Percentiles rank a stretch among this genome's conserved stretches.
Evolutionary conservation across 257 asterid genomes (phyloP).

Genomic region (Cynanchum wilfordii): DNA sequence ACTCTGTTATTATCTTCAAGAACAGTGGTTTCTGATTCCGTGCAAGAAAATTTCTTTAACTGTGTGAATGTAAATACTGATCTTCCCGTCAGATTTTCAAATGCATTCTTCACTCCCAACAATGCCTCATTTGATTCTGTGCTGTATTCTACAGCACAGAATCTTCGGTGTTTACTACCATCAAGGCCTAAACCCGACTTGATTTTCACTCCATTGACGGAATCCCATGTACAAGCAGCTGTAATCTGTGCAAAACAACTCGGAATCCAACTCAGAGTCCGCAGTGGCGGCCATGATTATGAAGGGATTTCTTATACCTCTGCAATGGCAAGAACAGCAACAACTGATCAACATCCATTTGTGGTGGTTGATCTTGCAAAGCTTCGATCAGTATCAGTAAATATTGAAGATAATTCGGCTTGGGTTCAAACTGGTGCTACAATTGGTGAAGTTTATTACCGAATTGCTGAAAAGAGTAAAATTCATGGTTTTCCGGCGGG

Average conservation of each 20-base stretch:
- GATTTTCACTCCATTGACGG: conserved; percentile 24
- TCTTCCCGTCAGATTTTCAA: conserved; percentile 7
- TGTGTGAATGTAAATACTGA: conserved; percentile 19
- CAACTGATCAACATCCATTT: conserved; percentile 9
- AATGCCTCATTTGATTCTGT: conserved; percentile 23
- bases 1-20: not conserved
- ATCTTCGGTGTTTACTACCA: conserved; percentile 24
- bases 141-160: conserved; percentile 27
- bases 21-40: not conserved
- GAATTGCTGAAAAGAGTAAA: conserved; percentile 21
- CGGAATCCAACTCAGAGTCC: conserved; percentile 22
- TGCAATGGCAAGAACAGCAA: not conserved
- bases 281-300: conserved; percentile 38
- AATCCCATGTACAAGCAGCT: conserved; percentile 31
- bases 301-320: conserved; percentile 29
- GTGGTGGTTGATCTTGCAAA: conserved; percentile 23
- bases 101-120: conserved; percentile 21
- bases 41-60: not conserved
- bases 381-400: conserved; percentile 18
- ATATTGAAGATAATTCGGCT: conserved; percentile 20
- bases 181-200: conserved; percentile 23
- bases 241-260: conserved; percentile 21
- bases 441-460: conserved; percentile 25
- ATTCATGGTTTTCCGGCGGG: conserved; percentile 30
- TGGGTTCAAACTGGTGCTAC: conserved; percentile 36